Evolutionary conservation across 1,139 yeast species (phyloP).

Genomic region (Hyphopichia pseudoburtonii): DNA sequence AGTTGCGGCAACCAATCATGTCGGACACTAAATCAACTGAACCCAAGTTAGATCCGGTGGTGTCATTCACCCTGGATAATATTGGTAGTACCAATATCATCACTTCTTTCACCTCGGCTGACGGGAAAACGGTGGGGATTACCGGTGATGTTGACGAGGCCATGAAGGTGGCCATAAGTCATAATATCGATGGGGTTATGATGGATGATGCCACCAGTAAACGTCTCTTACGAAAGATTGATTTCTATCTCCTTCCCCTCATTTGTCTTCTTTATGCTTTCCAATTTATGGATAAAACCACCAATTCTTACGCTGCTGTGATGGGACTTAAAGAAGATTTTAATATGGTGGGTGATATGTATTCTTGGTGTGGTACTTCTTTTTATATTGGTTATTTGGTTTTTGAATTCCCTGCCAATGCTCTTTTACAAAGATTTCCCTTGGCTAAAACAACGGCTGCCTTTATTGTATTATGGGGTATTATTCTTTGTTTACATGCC

Average conservation of each 20-base stretch:
- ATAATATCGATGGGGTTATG: too few species aligned
- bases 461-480: conserved; percentile 18
- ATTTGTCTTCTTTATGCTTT: conserved; percentile 23
- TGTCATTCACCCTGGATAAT: too few species aligned
- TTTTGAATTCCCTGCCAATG: conserved; percentile 12
- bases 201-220: neutral
- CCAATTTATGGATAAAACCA: conserved; percentile 45
- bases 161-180: too few species aligned
- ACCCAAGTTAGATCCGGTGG: too few species aligned
- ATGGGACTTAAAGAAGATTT: conserved; percentile 12
- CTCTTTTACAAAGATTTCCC: conserved; percentile 27
- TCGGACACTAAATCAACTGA: too few species aligned
- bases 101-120: too few species aligned
- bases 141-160: too few species aligned
- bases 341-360: conserved; percentile 11
- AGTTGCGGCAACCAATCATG: too few species aligned
- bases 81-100: too few species aligned
- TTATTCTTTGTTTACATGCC: conserved; percentile 15
- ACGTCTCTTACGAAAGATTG: conserved; percentile 7
- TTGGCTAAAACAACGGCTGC: conserved; percentile 12
- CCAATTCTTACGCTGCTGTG: conserved; percentile 26
- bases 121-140: too few species aligned
- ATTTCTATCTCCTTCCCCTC: neutral
- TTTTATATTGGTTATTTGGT: conserved; percentile 6
- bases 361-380: conserved; percentile 11